Evolutionary conservation across 2,329 filamentous ascomycete genomes (phyloP), one percentile per base, ranked within the genome.

Genomic region (Xylariaceae sp.): DNA sequence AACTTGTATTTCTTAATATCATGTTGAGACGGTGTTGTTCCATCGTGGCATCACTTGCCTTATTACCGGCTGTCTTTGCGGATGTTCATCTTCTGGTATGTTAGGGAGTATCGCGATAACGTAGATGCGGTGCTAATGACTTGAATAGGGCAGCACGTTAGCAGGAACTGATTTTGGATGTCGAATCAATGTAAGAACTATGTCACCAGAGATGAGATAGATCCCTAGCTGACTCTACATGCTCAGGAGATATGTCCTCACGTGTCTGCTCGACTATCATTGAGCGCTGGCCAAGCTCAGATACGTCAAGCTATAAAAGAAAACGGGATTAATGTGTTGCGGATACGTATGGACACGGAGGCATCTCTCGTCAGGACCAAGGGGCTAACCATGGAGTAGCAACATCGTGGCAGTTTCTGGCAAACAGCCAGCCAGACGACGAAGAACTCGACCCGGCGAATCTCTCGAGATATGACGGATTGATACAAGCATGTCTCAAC

Each of bases 361-460:
- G 61, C 15, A 62, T 56, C 4, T 35, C 7, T 9, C 9, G 45
- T 1, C 17, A 34, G 44, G 7, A 41, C n/a, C 9, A 18, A 34
- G 30, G 51, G 15, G 13, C 62, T 64, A 23, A 64, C 53, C 6
- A 10, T 51, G 10, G 15, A 51, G 55, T 48, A 73, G 71, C 82
- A 5, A 78, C 82, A 34, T 77, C 76, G 17, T 87, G 84, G 84
- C 83, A 87, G 65, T 86, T 78, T 64, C 76, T 87, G n/a, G 74
- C 80, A 58, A 80, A 80, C 64, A 77, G 78, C 63, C 71, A 79
- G 49, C 70, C 80, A n/a, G 80, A 80, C 30, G 78, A 75, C 18
- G 73, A 71, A 10, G 23, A 30, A 30, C 74, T 87, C 37, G 73
- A 85, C 66, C 52, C 71, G 11, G 70, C 66, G 10, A 83, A 82